phyloP scores from a whole-genome alignment of 345 rosid species.

The Eutrema heterophyllum region DNA sequence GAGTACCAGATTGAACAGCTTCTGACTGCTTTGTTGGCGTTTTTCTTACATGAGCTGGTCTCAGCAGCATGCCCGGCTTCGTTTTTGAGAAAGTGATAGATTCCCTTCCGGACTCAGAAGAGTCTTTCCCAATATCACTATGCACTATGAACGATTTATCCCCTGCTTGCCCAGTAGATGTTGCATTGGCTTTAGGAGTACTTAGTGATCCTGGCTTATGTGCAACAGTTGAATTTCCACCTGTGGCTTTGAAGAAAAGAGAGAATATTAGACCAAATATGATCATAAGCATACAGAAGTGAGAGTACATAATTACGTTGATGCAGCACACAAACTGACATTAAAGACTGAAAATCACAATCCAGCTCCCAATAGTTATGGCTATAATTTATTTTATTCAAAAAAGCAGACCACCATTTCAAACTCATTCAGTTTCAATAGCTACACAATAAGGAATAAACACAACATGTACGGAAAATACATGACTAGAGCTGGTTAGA shows the following conservation, averaged over 20 bases:
- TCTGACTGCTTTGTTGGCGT: conserved; percentile 44
- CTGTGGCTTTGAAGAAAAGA: conserved; percentile 48
- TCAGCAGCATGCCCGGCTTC: conserved; percentile 86
- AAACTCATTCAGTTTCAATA: not conserved
- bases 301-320: not conserved
- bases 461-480: not conserved
- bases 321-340: conserved; percentile 4
- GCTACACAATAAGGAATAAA: not conserved
- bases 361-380: not conserved
- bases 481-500: not conserved
- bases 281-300: conserved; percentile 6
- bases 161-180: conserved; percentile 44
- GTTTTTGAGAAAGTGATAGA: conserved; percentile 81
- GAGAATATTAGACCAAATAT: conserved; percentile 24
- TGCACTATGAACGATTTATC: conserved; percentile 40
- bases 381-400: not conserved
- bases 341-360: conserved; percentile 3
- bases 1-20: conserved; percentile 41
- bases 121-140: conserved; percentile 44
- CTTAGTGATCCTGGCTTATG: conserved; percentile 40
- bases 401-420: not conserved
- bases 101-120: conserved; percentile 47
- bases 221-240: conserved; percentile 56
- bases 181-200: conserved; percentile 49
- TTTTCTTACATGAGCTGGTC: conserved; percentile 71